A percentile compares a stretch with the other conserved stretches of the same genome.
Conservation (phyloP, 352 stramenopile genomes). For the Phytophthora cryptogea region DNA sequence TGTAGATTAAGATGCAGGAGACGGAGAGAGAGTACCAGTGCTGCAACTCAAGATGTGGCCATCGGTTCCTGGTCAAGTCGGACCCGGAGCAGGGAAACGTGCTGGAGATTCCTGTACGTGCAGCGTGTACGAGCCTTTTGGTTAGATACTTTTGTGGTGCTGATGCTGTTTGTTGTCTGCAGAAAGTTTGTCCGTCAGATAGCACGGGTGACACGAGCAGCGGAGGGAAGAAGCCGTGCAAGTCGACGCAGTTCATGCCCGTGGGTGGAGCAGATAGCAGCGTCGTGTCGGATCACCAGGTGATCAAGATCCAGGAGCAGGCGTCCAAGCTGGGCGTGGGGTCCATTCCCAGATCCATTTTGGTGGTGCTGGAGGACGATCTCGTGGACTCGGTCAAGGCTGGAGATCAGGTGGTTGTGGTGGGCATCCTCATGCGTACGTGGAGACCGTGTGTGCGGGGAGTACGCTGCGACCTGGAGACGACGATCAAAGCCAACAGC, state of each 20-base stretch:
- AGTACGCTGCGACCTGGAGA: constrained; percentile 91
- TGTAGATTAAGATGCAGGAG: constrained; percentile 94
- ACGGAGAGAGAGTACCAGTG: constrained; percentile 88
- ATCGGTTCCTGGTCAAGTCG: constrained; percentile 84
- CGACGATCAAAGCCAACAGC: constrained; percentile 81
- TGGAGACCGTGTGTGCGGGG: constrained; percentile 86
- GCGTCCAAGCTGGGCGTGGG: constrained; percentile 91
- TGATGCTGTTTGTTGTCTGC: constrained; percentile 1
- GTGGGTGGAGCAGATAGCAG: constrained; percentile 48
- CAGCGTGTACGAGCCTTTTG: neutral
- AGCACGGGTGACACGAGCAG: constrained; percentile 30
- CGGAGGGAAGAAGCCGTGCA: constrained; percentile 70
- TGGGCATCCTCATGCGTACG: constrained; percentile 92
- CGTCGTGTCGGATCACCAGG: constrained; percentile 81
- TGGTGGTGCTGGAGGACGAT: constrained; percentile 94
- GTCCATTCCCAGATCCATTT: constrained; percentile 93
- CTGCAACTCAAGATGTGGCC: constrained; percentile 66
- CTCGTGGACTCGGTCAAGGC: constrained; percentile 88
- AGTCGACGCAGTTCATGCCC: constrained; percentile 73
- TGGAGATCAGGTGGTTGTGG: constrained; percentile 96
- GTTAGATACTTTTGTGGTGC: neutral
- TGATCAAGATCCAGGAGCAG: constrained; percentile 97
- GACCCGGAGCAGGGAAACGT: constrained; percentile 93
- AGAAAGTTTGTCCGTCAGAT: constrained; percentile 64
- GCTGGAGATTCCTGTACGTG: constrained; percentile 70